A percentile compares a stretch with the other conserved stretches of the same genome.
Conservation (phyloP, 1,284 basidiomycete genomes). For the Naganishia sp. region DNA sequence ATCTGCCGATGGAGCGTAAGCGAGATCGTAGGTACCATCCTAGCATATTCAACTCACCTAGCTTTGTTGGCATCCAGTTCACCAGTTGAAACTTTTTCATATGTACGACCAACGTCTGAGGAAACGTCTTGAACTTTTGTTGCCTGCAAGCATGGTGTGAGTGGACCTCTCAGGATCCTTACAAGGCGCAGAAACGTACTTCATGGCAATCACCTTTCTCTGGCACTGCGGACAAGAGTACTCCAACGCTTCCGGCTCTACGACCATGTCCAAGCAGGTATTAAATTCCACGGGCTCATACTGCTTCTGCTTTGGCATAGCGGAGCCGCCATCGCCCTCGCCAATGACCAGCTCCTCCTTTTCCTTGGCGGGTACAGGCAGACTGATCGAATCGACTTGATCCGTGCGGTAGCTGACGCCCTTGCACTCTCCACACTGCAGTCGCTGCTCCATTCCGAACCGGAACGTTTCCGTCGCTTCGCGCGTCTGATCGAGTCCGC, state of each 20-base stretch:
- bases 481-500: constrained; percentile 50
- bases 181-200: constrained; percentile 54
- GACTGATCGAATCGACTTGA: constrained; percentile 71
- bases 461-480: constrained; percentile 76
- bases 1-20: constrained; percentile 58
- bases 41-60: constrained; percentile 62
- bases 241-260: constrained; percentile 70
- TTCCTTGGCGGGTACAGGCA: constrained; percentile 71
- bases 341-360: constrained; percentile 56
- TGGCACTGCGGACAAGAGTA: constrained; percentile 66
- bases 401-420: constrained; percentile 89
- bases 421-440: constrained; percentile 78
- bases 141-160: constrained; percentile 57
- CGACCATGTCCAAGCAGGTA: constrained; percentile 68
- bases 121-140: constrained; percentile 80
- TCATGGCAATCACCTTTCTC: constrained; percentile 66
- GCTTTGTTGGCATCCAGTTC: constrained; percentile 95
- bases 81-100: constrained; percentile 91
- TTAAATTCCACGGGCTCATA: constrained; percentile 72
- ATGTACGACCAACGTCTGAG: constrained; percentile 83
- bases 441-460: constrained; percentile 80
- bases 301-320: constrained; percentile 55
- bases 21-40: background rate
- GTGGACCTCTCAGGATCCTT: background rate
- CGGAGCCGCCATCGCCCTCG: constrained; percentile 56